Evolutionary conservation across 2,329 filamentous ascomycete species (phyloP).

Genomic region (Colletotrichum zoysiae): DNA sequence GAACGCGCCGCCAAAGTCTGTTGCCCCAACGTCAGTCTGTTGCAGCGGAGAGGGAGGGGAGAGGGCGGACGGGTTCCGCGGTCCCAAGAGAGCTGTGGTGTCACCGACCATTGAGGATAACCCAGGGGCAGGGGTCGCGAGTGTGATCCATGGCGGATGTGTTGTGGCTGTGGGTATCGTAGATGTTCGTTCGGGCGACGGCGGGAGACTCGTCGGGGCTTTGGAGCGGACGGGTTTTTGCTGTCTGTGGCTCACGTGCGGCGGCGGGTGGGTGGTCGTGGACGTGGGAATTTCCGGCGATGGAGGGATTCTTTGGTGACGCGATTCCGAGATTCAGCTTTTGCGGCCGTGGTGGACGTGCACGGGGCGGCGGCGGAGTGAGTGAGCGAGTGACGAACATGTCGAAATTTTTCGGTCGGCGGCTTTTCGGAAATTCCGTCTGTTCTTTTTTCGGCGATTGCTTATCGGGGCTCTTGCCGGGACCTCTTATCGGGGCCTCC

Average conservation of each 20-base stretch:
- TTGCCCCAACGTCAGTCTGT: not conserved
- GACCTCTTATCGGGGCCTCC: not conserved
- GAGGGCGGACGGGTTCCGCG: too few species aligned
- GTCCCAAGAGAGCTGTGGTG: not conserved
- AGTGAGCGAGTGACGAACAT: conserved; percentile 16
- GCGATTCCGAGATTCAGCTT: not conserved
- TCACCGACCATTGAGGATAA: conserved; percentile 79
- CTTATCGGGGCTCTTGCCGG: conserved; percentile 18
- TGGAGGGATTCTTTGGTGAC: conserved; percentile 10
- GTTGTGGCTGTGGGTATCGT: conserved; percentile 31
- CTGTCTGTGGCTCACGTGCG: not conserved
- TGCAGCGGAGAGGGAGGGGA: too few species aligned
- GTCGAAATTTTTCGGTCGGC: conserved; percentile 21
- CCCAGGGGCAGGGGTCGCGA: conserved; percentile 96
- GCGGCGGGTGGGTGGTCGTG: not conserved
- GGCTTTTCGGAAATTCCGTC: conserved; percentile 25
- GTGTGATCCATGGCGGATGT: conserved; percentile 84
- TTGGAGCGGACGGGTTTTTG: too few species aligned
- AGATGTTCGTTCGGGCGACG: not conserved
- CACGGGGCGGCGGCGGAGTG: not conserved
- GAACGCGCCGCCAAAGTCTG: conserved; percentile 93
- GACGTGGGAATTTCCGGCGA: not conserved
- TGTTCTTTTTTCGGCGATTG: not conserved
- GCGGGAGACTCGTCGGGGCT: not conserved
- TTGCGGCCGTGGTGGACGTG: conserved; percentile 13